Evolutionary conservation across 148 eudicot genomes (phyloP).

Genomic region (Cornus suecica): DNA sequence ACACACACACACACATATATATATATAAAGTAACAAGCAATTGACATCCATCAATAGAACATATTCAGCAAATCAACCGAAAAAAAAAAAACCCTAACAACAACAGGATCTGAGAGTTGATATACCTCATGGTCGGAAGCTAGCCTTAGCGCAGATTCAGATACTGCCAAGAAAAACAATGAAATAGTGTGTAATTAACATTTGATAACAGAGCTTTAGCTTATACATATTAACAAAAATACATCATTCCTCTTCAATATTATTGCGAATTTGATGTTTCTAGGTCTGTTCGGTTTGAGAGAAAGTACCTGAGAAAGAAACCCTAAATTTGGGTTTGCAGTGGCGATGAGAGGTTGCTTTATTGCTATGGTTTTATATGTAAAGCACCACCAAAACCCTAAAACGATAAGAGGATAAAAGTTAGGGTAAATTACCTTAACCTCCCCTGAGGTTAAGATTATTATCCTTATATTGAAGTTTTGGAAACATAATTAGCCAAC

Average conservation of each 20-base stretch:
- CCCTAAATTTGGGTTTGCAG: slow-evolving; percentile 18
- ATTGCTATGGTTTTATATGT: neutral
- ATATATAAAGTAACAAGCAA: neutral
- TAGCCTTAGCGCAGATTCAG: neutral
- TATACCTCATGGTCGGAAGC: slow-evolving; percentile 13
- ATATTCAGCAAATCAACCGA: neutral
- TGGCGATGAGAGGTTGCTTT: slow-evolving; percentile 6
- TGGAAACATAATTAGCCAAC: too few species aligned
- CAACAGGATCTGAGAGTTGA: neutral
- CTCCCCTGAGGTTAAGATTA: too few species aligned
- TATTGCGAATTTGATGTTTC: too few species aligned
- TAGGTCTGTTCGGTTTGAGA: neutral
- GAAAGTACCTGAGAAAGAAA: slow-evolving; percentile 20
- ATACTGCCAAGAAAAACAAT: neutral
- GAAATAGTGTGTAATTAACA: neutral
- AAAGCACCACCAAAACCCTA: neutral
- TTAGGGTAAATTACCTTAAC: too few species aligned
- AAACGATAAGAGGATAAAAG: too few species aligned
- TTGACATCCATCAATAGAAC: neutral
- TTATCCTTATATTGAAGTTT: too few species aligned
- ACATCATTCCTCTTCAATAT: too few species aligned
- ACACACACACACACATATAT: too few species aligned
- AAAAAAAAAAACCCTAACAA: neutral
- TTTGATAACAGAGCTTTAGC: neutral
- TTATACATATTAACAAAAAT: neutral